Evolutionary conservation across 192 early-diverging fungal species (phyloP).

Genomic region (Kappamyces sp.): DNA sequence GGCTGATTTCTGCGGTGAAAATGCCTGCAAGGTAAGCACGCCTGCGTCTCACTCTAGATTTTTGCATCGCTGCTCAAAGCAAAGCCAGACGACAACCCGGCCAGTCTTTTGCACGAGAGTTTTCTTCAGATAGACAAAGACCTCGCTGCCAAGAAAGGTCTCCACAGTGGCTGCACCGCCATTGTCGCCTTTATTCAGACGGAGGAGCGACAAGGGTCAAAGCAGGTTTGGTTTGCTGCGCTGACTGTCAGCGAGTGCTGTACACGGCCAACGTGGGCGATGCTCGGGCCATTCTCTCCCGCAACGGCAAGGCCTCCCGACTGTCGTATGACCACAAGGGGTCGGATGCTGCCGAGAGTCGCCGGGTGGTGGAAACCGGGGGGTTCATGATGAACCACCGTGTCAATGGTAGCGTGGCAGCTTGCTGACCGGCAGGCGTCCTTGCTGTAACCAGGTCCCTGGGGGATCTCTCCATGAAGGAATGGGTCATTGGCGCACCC

Average conservation of each 20-base stretch:
- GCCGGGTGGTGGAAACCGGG: conserved; percentile 85
- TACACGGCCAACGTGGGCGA: conserved; percentile 98
- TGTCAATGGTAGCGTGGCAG: conserved; percentile 70
- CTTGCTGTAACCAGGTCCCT: conserved; percentile 93
- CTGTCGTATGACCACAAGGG: conserved; percentile 99
- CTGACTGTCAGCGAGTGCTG: conserved; percentile 57
- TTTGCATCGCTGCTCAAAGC: conserved; percentile 59
- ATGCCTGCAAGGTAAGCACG: conserved; percentile 68
- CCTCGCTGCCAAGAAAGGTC: conserved; percentile 68
- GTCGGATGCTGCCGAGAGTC: conserved; percentile 80
- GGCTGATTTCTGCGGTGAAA: conserved; percentile 91
- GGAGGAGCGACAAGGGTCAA: conserved; percentile 35
- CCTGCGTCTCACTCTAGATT: conserved; percentile 34
- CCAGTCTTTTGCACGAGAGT: conserved; percentile 73
- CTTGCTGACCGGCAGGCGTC: conserved; percentile 54
- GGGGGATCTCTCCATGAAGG: conserved; percentile 95
- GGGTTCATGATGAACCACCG: conserved; percentile 98
- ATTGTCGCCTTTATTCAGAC: conserved; percentile 68
- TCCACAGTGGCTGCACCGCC: conserved; percentile 88
- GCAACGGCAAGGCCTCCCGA: conserved; percentile 72
- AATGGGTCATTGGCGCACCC: conserved; percentile 90
- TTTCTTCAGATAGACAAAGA: conserved; percentile 80
- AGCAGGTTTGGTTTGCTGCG: neutral
- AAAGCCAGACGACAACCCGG: conserved; percentile 53
- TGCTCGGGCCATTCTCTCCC: conserved; percentile 83